Base-by-base conservation (phyloP, 805 yeast genomes). In the Vanderwaltozyma tropicalis region DNA sequence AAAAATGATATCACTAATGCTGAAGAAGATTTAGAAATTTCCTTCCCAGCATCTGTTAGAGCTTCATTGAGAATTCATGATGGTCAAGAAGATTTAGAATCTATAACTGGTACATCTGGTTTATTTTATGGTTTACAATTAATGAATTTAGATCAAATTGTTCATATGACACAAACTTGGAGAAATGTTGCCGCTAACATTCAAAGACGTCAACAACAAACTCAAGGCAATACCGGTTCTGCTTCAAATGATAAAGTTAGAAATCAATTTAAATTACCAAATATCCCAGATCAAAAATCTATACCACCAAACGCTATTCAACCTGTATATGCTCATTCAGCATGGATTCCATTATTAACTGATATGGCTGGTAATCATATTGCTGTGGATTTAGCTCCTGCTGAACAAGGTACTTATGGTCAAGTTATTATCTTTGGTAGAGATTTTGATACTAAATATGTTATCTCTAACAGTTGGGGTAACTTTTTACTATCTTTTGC, bases 401-500 rank as follows among this genome's bases (percentile, higher is more conserved):
- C 86, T 7, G 71, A 78, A 9, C 63, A 64, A 20, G 95, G 96
- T 32, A 69, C 67, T 41, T 77, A 82, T 73, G 98, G 97, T 28
- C 98, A 89, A 63, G 80, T 92, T 15, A 89, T 89, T 44, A 55
- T 88, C 38, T 89, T 84, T 59, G 98, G 98, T 28, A 78, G 96
- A 54, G 97, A 89, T 47, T 89, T 78, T 55, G 97, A 89, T 63
- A 76, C 82, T 28, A 89, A 89, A 57, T 86, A 74, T 59, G 88
- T 83, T 28, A 67, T 92, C 39, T 94, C 96, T 15, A 74, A 76
- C 35, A 81, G 80, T 39, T 89, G 94, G 80, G 95, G 94, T 14
- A 92, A 83, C 51, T 92, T 92, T 58, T 62, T 89, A 37, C 66
- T 87, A 38, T 71, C 72, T 36, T 79, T 87, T 56, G 94, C 88